These are phyloP conservation scores for Leccinum fuscescens DNA, from an alignment of 1,284 basidiomycete genomes.

Conservation along the genomic window DNA sequence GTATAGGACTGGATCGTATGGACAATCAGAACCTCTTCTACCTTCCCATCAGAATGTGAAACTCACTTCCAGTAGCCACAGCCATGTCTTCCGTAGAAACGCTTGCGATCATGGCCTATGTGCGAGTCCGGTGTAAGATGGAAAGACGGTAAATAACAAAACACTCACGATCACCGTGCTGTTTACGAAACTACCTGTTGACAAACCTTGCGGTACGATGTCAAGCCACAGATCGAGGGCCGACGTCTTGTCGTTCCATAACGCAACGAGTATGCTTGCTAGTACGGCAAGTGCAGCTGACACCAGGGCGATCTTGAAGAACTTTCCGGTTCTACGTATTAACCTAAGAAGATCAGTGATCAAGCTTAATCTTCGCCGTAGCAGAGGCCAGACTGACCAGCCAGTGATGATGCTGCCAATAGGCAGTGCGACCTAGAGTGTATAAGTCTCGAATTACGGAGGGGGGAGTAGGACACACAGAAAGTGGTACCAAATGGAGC, in stretches of 20 bases:
- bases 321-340: neutral
- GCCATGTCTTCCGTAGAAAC: neutral
- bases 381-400: neutral
- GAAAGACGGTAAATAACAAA: neutral
- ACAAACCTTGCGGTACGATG: neutral
- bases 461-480: neutral
- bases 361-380: neutral
- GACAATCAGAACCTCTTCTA: neutral
- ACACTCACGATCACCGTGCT: neutral
- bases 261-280: neutral
- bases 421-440: neutral
- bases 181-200: neutral
- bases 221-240: neutral
- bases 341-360: neutral
- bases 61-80: neutral
- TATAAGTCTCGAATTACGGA: neutral
- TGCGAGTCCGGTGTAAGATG: neutral
- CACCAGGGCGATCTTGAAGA: neutral
- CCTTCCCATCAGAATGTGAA: neutral
- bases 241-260: neutral
- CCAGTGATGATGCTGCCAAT: neutral
- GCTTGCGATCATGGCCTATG: neutral
- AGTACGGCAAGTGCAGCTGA: neutral
- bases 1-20: conserved; percentile 67
- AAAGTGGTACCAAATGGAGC: neutral